Percentiles rank a stretch among this genome's conserved stretches.
phyloP scores from a whole-genome alignment of 306 rosid species.

The Echinosophora koreensis region DNA sequence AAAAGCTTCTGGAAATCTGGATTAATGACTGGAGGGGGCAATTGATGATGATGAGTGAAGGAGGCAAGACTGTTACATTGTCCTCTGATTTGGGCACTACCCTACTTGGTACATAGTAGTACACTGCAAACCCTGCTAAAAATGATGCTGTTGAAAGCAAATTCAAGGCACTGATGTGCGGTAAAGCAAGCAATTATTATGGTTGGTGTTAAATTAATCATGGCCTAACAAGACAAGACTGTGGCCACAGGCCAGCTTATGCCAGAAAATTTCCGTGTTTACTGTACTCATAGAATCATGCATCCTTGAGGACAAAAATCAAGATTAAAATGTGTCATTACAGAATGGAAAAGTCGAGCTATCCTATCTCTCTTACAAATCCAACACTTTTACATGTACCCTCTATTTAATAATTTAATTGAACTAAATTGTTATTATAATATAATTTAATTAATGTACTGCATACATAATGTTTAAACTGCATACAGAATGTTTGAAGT shows the following conservation, averaged over 20 bases:
- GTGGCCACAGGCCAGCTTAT: background rate
- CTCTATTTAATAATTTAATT: too few relatives aligned
- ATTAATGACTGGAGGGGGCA: too few relatives aligned
- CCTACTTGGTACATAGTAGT: background rate
- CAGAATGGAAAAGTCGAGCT: too few relatives aligned
- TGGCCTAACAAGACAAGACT: background rate
- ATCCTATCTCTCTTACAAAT: too few relatives aligned
- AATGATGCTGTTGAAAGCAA: background rate
- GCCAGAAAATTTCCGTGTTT: conserved; percentile 7
- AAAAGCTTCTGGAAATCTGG: too few relatives aligned
- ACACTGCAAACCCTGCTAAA: conserved; percentile 18
- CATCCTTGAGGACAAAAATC: too few relatives aligned
- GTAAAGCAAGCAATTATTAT: conserved; percentile 34
- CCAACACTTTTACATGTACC: too few relatives aligned
- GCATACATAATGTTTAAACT: too few relatives aligned
- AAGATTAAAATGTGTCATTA: too few relatives aligned
- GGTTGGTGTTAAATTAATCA: conserved; percentile 22
- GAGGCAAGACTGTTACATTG: background rate
- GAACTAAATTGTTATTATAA: too few relatives aligned
- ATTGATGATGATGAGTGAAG: background rate
- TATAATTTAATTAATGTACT: too few relatives aligned
- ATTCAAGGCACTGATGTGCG: conserved; percentile 6
- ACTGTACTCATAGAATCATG: background rate
- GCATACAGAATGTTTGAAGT: too few relatives aligned
- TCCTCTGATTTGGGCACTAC: conserved; percentile 3